phyloP scores from a whole-genome alignment of 225 moss, liverwort and hornwort species.

The Marchantia polymorpha region DNA sequence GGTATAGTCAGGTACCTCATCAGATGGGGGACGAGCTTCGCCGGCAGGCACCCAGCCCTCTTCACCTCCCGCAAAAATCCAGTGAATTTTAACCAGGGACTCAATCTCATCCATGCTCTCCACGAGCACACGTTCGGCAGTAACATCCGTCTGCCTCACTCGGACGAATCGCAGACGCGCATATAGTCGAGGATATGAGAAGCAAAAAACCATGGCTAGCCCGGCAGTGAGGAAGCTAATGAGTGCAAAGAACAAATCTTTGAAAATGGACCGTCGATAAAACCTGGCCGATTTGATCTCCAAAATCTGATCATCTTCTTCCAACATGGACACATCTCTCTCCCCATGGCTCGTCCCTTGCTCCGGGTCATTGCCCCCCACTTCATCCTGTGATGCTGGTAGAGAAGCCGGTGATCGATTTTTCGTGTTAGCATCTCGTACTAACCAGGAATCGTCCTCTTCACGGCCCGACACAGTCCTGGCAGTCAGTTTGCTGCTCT shows the following conservation, averaged over 20 bases:
- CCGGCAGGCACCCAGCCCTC: not conserved
- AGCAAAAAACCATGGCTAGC: not conserved
- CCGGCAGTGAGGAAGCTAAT: not conserved
- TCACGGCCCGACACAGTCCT: not conserved
- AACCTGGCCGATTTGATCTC: slow-evolving; percentile 6
- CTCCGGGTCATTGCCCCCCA: not conserved
- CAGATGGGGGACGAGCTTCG: not conserved
- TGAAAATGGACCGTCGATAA: not conserved
- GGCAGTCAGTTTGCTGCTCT: not conserved
- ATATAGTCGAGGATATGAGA: not conserved
- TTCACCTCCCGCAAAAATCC: not conserved
- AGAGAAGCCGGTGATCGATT: not conserved
- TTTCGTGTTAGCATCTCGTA: not conserved
- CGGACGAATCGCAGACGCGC: not conserved
- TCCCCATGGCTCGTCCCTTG: not conserved
- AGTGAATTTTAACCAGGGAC: not conserved
- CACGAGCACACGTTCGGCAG: not conserved
- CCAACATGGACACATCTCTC: not conserved
- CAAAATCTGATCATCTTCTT: slow-evolving; percentile 4
- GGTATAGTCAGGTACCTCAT: not conserved
- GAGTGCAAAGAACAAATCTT: not conserved
- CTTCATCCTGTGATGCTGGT: not conserved
- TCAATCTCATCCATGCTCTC: slow-evolving; percentile 12
- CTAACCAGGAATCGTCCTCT: not conserved
- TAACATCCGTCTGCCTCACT: not conserved